phyloP scores from a whole-genome alignment of 108 stramenopile genomes.

The Pseudonitzschia delicatissima region DNA sequence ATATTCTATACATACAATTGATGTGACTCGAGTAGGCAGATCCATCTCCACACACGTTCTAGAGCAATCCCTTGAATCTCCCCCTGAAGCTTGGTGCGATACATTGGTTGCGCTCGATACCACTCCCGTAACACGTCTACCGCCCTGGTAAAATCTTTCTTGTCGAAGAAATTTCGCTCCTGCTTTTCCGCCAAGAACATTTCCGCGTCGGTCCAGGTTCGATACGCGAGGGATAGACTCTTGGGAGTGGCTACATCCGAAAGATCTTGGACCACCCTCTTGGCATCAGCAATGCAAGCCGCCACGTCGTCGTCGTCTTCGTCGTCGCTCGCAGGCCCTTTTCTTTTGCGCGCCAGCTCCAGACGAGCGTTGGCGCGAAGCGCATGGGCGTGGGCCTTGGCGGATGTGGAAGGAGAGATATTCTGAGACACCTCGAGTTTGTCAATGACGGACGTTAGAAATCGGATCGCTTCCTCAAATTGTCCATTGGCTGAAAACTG shows the following conservation, averaged over 20 bases:
- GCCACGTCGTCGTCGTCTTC: not conserved
- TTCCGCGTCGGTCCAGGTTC: slow-evolving; percentile 29
- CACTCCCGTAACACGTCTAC: slow-evolving; percentile 22
- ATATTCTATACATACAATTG: too few species aligned
- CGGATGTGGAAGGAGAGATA: not conserved
- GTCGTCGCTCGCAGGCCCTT: not conserved
- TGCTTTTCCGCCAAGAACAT: not conserved
- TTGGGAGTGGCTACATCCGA: slow-evolving; percentile 5
- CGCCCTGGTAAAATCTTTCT: not conserved
- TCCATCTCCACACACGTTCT: not conserved
- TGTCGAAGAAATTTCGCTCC: not conserved
- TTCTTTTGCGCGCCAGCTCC: not conserved
- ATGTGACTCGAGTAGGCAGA: too few species aligned
- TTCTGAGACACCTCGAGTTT: slow-evolving; percentile 4
- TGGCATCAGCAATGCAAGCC: slow-evolving; percentile 9
- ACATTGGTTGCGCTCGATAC: slow-evolving; percentile 17
- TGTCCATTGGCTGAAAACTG: slow-evolving; percentile 27
- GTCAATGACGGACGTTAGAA: slow-evolving; percentile 26
- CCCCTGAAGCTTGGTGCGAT: slow-evolving; percentile 20
- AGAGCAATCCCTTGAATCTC: slow-evolving; percentile 20
- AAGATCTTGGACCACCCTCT: slow-evolving; percentile 15
- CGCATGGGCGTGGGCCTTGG: slow-evolving; percentile 33
- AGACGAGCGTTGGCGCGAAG: slow-evolving; percentile 17
- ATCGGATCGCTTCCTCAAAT: slow-evolving; percentile 22
- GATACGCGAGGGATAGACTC: slow-evolving; percentile 16